These are phyloP conservation scores for Monosporascus sp. DNA, from an alignment of 2,329 filamentous ascomycete genomes.

Conservation along the genomic window DNA sequence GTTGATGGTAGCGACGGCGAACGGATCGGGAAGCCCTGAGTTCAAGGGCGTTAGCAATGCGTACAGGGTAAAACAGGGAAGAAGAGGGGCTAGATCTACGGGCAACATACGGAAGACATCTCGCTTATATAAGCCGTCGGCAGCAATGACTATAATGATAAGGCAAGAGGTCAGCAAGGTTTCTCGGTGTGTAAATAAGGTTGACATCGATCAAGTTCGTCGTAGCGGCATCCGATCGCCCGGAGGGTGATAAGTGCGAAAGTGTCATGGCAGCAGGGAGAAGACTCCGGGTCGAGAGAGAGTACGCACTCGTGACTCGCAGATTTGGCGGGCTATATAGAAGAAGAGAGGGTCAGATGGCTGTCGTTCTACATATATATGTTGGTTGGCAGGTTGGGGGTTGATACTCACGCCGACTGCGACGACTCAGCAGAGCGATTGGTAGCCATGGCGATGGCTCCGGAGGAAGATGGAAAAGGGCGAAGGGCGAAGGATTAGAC, in stretches of 20 bases:
- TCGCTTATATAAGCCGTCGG: slow-evolving; percentile 96
- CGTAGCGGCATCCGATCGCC: no score
- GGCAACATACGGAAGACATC: slow-evolving; percentile 89
- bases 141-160: slow-evolving; percentile 78
- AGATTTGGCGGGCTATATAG: slow-evolving; percentile 70
- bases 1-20: slow-evolving; percentile 93
- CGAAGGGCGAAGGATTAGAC: neutral
- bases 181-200: neutral
- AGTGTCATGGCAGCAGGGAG: neutral
- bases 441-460: neutral
- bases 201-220: neutral
- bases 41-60: slow-evolving; percentile 8
- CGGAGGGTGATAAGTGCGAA: slow-evolving; percentile 5
- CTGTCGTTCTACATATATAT: neutral
- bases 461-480: neutral
- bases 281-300: neutral
- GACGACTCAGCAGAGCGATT: neutral
- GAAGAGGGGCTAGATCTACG: neutral
- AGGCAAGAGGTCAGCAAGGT: neutral
- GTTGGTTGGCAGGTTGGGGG: neutral
- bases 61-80: neutral
- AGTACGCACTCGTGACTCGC: slow-evolving; percentile 77
- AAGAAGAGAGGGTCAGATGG: neutral
- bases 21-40: slow-evolving; percentile 91
- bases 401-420: neutral